These are phyloP conservation scores for Boletus mariae DNA, from an alignment of 1,284 basidiomycete genomes.

Conservation along the genomic window DNA sequence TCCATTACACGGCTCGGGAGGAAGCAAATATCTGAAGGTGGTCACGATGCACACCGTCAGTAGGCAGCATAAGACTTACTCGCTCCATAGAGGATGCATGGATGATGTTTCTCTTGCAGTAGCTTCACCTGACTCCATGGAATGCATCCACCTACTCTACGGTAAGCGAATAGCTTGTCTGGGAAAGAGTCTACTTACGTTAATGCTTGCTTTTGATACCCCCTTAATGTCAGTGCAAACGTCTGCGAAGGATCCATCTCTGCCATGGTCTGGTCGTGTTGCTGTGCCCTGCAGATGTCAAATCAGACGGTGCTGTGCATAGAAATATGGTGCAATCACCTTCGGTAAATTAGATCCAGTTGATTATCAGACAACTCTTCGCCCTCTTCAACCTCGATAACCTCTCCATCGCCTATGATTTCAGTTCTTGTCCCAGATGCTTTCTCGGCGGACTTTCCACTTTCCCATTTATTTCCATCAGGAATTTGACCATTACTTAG, in stretches of 20 bases:
- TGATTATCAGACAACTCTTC: slow-evolving; percentile 79
- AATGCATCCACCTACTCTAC: slow-evolving; percentile 81
- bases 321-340: slow-evolving; percentile 39
- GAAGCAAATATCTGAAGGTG: slow-evolving; percentile 60
- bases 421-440: slow-evolving; percentile 40
- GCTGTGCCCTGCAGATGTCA: slow-evolving; percentile 66
- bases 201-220: slow-evolving; percentile 94
- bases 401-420: slow-evolving; percentile 63
- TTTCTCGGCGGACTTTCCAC: slow-evolving; percentile 33
- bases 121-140: slow-evolving; percentile 72
- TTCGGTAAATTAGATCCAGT: slow-evolving; percentile 77
- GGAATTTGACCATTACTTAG: slow-evolving; percentile 7
- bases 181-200: slow-evolving; percentile 39
- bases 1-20: slow-evolving; percentile 49
- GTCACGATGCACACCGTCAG: not conserved
- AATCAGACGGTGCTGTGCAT: slow-evolving; percentile 5
- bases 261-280: slow-evolving; percentile 71
- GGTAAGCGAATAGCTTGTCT: not conserved
- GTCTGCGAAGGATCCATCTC: slow-evolving; percentile 81
- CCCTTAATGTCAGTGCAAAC: slow-evolving; percentile 78
- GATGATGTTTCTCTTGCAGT: slow-evolving; percentile 69
- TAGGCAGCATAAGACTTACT: slow-evolving; percentile 49
- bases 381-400: slow-evolving; percentile 70
- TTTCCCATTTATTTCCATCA: slow-evolving; percentile 24
- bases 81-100: slow-evolving; percentile 94